Conservation (phyloP, 495 filamentous ascomycete species). For the Podospora appendiculata region DNA sequence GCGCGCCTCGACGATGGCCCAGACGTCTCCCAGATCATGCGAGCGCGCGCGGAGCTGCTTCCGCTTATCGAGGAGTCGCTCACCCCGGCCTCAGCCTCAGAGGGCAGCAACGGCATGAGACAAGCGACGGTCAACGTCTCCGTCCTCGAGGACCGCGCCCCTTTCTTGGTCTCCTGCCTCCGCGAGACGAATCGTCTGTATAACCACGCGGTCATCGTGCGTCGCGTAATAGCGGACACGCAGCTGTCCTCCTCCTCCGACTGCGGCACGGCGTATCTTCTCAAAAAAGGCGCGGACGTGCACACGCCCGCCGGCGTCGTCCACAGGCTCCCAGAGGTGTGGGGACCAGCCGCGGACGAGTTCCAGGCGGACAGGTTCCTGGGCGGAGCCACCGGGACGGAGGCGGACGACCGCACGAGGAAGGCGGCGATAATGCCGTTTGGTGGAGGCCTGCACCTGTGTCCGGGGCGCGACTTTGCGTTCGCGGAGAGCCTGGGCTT, state of each 20-base stretch:
- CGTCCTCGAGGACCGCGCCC: not conserved
- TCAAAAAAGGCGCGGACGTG: conserved; percentile 27
- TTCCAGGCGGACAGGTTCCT: conserved; percentile 30
- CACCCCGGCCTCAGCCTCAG: not conserved
- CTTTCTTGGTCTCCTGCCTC: conserved; percentile 9
- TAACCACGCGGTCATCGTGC: conserved; percentile 5
- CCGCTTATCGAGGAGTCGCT: not conserved
- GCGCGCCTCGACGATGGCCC: not conserved
- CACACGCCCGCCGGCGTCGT: conserved; percentile 14
- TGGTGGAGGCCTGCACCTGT: conserved; percentile 36
- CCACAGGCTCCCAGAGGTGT: conserved; percentile 20
- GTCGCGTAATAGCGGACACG: conserved; percentile 24
- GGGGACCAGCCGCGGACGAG: conserved; percentile 20
- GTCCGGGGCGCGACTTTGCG: conserved; percentile 40
- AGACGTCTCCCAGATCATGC: conserved; percentile 1
- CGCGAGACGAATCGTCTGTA: conserved; percentile 16
- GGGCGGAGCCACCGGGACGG: not conserved
- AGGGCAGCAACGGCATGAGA: not conserved
- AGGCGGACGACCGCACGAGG: conserved; percentile 11
- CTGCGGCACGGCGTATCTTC: conserved; percentile 17
- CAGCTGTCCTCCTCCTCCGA: conserved; percentile 9
- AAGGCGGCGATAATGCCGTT: conserved; percentile 25
- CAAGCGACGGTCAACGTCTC: not conserved
- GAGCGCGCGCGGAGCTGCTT: conserved; percentile 4
- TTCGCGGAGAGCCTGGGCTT: conserved; percentile 30